Conservation (phyloP, 192 early-diverging fungal species). For the Linderina pennispora region DNA sequence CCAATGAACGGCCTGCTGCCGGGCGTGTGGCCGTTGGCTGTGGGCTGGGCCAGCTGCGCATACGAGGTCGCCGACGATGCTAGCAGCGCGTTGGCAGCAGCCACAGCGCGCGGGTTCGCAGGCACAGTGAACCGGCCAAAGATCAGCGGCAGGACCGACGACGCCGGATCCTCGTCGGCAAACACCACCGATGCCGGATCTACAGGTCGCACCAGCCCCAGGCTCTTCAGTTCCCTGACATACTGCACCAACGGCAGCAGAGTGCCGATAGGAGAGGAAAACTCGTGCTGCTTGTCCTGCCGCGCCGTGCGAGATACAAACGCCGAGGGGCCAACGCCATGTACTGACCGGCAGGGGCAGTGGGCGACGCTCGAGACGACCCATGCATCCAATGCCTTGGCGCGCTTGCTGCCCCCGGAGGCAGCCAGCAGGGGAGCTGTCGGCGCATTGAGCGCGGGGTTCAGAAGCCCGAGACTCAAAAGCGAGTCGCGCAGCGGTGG, state of each 20-base stretch:
- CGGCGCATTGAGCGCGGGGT: background rate
- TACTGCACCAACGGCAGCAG: slow-evolving; percentile 31
- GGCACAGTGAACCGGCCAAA: slow-evolving; percentile 40
- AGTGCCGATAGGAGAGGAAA: slow-evolving; percentile 21
- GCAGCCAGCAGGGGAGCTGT: background rate
- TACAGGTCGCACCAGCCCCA: slow-evolving; percentile 34
- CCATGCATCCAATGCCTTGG: slow-evolving; percentile 24
- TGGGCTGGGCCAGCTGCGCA: slow-evolving; percentile 11
- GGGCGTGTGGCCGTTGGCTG: slow-evolving; percentile 19
- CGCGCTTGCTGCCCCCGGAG: background rate
- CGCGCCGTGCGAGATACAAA: slow-evolving; percentile 22
- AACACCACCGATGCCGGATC: slow-evolving; percentile 18
- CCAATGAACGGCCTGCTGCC: slow-evolving; percentile 17
- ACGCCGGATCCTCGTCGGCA: slow-evolving; percentile 18
- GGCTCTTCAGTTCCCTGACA: slow-evolving; percentile 11
- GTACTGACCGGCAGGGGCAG: slow-evolving; percentile 35
- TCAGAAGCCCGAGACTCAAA: slow-evolving; percentile 12
- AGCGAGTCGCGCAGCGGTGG: slow-evolving; percentile 20
- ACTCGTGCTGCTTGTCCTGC: background rate
- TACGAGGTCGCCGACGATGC: slow-evolving; percentile 26
- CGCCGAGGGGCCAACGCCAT: slow-evolving; percentile 35
- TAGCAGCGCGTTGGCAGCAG: slow-evolving; percentile 28
- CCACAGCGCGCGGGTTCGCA: slow-evolving; percentile 20
- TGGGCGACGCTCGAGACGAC: slow-evolving; percentile 37
- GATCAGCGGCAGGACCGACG: slow-evolving; percentile 31